Evolutionary conservation across 2,329 filamentous ascomycete genomes (phyloP), one percentile per base, ranked within the genome.

Genomic region (Cercospora zeae-maydis): DNA sequence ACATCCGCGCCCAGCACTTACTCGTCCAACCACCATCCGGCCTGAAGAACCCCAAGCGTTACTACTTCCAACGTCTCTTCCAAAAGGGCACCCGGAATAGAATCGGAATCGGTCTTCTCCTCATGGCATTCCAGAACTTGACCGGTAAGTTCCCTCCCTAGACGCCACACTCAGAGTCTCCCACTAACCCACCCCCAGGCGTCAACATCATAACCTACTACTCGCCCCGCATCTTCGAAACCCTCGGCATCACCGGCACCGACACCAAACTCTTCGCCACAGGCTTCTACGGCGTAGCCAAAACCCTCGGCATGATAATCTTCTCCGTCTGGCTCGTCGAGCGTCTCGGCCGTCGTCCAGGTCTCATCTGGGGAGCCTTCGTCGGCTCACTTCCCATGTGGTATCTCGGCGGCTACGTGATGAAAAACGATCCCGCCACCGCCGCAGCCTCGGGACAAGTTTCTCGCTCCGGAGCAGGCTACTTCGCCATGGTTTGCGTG

Each of bases 401-500:
- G 64, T 64, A 79, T 76, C 79, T 84, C 2, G 83, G 82, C 0
- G 79, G 79, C 6, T 85, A 84, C 63, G 82, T 84, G 39, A 81
- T 82, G 71, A 79, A 80, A 51, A 80, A 79, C 1, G 79, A 83
- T 54, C 82, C 82, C 0, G 77, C 79, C 8, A 75, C 70, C 1
- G 78, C 79, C 21, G 81, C 82, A 42, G 75, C 72, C 0, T 75
- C 75, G 1, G 82, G 81, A 7, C 72, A 75, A 11, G 70, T 79
- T 1, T 74, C 77, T 5, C 79, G 80, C 0, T 71, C 77, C 6
- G 79, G 78, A 3, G 82, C 81, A 61, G 83, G 82, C 0, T 79
- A 81, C 62, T 77, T 82, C 13, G 82, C 83, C 7, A 84, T 82
- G 33, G 82, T 82, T 2, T 82, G 81, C 70, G 80, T 85, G 24